Percentiles rank a stretch among this genome's conserved stretches.
These are phyloP conservation scores for Xylaria flabelliformis DNA, from an alignment of 495 filamentous ascomycete species.

Conservation along the genomic window DNA sequence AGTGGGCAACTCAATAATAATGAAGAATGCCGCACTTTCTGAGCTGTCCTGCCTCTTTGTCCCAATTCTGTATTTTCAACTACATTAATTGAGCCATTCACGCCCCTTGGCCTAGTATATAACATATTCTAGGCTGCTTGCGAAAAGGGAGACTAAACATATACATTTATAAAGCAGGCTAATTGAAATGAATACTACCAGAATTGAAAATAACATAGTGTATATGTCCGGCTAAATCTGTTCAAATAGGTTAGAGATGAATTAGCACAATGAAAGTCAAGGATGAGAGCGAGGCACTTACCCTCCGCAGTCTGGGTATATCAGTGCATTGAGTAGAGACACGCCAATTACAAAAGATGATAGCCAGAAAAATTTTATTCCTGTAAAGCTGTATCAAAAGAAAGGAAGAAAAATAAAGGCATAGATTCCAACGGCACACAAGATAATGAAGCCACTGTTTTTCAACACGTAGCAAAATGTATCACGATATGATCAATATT, in stretches of 20 bases:
- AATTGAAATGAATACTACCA: neutral
- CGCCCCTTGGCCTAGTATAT: neutral
- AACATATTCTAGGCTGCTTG: neutral
- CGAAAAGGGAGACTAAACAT: neutral
- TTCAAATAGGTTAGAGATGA: neutral
- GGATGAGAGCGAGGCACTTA: neutral
- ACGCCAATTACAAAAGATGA: no score
- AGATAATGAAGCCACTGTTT: no score
- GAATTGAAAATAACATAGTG: neutral
- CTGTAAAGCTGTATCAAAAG: no score
- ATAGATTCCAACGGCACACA: no score
- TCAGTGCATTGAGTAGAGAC: no score
- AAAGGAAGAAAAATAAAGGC: no score
- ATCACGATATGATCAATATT: no score
- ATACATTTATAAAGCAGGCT: neutral
- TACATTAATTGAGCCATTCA: neutral
- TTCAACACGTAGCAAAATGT: no score
- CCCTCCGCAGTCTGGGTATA: no score
- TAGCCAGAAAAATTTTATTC: no score
- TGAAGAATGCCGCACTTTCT: neutral
- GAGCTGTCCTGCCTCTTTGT: neutral
- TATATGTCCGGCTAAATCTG: neutral
- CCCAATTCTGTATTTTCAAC: neutral
- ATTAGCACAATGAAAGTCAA: neutral
- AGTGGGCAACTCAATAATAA: neutral